A percentile compares a stretch with the other conserved stretches of the same genome.
phyloP scores from a whole-genome alignment of 495 filamentous ascomycete genomes.

The Penicillium taxi region DNA sequence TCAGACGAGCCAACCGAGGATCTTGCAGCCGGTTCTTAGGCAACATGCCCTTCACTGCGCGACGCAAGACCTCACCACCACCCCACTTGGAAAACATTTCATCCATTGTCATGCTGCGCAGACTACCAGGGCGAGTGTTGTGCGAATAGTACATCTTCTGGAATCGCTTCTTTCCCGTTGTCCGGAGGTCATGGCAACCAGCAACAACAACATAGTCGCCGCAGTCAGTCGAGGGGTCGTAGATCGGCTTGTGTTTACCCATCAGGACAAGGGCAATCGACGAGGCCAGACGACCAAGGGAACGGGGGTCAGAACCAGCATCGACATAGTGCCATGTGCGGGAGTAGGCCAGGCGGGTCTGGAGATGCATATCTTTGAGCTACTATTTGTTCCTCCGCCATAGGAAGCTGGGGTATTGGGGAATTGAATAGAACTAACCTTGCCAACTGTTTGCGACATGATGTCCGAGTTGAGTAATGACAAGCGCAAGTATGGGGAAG shows the following conservation, averaged over 20 bases:
- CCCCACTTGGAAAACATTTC: conserved; percentile 88
- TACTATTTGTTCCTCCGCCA: no score
- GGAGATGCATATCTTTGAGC: conserved; percentile 2
- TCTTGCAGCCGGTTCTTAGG: conserved; percentile 92
- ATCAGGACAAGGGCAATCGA: conserved; percentile 87
- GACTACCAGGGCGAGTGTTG: conserved; percentile 78
- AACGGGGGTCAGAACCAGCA: conserved; percentile 50
- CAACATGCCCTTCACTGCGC: conserved; percentile 92
- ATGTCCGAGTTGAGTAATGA: no score
- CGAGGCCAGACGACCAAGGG: conserved; percentile 81
- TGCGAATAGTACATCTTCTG: conserved; percentile 95
- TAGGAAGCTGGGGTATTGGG: neutral
- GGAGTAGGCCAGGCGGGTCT: conserved; percentile 96
- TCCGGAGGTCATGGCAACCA: conserved; percentile 76
- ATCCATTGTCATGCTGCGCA: conserved; percentile 90
- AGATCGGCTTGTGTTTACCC: conserved; percentile 99
- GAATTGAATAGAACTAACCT: conserved; percentile 21
- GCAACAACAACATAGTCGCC: conserved; percentile 97
- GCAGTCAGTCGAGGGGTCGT: conserved; percentile 91
- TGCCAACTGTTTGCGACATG: conserved; percentile 44
- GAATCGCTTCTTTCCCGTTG: conserved; percentile 82
- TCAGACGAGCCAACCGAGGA: conserved; percentile 77
- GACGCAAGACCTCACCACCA: conserved; percentile 84
- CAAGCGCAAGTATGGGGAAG: conserved; percentile 3
- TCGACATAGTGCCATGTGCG: conserved; percentile 86